These are phyloP conservation scores for Claviceps fusiformis DNA, from an alignment of 2,329 filamentous ascomycete species.

Conservation along the genomic window DNA sequence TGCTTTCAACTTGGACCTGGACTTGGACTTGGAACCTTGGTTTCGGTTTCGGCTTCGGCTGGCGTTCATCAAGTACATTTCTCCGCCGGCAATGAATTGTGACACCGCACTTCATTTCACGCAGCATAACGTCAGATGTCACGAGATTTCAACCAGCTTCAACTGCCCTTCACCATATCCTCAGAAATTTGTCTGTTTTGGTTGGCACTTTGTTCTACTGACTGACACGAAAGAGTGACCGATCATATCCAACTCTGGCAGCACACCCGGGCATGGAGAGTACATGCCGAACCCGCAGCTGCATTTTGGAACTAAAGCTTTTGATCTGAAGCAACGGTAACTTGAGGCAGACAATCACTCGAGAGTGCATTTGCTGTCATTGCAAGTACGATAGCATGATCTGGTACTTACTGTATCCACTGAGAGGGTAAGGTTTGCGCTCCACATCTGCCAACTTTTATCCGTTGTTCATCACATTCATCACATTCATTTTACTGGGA, in stretches of 20 bases:
- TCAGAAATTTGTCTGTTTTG: background rate
- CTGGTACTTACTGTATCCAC: slow-evolving; percentile 7
- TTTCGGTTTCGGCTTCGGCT: background rate
- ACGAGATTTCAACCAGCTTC: background rate
- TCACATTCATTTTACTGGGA: too few species aligned
- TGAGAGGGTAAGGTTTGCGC: slow-evolving; percentile 4
- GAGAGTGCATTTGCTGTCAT: background rate
- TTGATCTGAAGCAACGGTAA: background rate
- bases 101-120: background rate
- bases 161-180: background rate
- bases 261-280: background rate
- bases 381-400: slow-evolving; percentile 1
- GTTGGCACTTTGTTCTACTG: background rate
- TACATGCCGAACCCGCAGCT: background rate
- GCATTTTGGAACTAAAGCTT: background rate
- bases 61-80: background rate
- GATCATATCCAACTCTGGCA: background rate
- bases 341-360: background rate
- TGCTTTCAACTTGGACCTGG: background rate
- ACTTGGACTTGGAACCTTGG: too few species aligned
- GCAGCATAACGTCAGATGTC: background rate
- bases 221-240: background rate
- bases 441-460: background rate
- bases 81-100: background rate
- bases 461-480: background rate